Percentiles rank a stretch among this genome's conserved stretches.
Evolutionary conservation across 2,329 filamentous ascomycete genomes (phyloP).

Genomic region (Dothistroma pini): DNA sequence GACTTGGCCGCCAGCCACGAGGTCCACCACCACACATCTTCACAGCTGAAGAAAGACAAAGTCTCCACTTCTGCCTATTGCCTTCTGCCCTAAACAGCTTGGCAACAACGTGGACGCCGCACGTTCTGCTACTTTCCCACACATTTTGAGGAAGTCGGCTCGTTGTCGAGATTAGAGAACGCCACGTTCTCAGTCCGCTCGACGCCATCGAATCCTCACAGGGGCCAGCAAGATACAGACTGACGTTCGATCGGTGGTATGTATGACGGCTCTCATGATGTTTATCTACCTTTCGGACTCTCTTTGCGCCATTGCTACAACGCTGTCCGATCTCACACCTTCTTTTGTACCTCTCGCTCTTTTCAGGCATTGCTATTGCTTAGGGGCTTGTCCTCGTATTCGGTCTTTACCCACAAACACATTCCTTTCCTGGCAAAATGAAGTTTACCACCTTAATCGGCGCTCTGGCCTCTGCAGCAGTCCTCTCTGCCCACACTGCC

Average conservation of each 20-base stretch:
- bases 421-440: neutral
- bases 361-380: neutral
- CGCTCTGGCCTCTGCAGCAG: neutral
- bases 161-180: neutral
- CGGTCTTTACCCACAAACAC: neutral
- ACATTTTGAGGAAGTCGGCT: neutral
- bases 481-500: neutral
- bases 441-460: neutral
- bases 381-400: neutral
- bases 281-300: neutral
- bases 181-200: neutral
- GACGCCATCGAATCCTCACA: conserved; percentile 3
- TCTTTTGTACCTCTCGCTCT: neutral
- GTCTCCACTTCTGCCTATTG: neutral
- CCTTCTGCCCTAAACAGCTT: neutral
- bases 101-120: neutral
- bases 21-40: neutral
- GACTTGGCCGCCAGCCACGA: neutral
- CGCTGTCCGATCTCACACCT: neutral
- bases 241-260: neutral
- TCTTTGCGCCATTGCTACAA: neutral
- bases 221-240: neutral
- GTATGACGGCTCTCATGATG: neutral
- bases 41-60: neutral
- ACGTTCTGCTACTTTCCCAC: neutral